A percentile compares a stretch with the other conserved stretches of the same genome.
Evolutionary conservation across 805 yeast genomes (phyloP).

Genomic region (Cyberlindnera mississippiensis): DNA sequence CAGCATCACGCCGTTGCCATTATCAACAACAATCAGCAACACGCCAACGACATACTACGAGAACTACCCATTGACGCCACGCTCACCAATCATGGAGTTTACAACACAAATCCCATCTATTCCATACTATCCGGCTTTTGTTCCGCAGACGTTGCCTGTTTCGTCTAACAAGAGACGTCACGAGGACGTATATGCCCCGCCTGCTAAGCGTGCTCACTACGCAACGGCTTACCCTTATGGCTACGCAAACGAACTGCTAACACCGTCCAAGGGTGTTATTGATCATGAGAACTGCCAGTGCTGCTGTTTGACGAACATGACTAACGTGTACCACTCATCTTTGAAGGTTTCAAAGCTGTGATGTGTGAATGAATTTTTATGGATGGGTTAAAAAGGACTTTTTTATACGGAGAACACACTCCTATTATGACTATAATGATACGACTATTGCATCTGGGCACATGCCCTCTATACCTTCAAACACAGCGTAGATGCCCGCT

Average conservation of each 20-base stretch:
- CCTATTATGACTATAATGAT: too few species aligned
- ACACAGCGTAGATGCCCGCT: too few species aligned
- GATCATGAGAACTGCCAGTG: constrained; percentile 16
- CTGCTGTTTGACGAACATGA: constrained; percentile 21
- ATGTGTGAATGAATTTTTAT: background rate
- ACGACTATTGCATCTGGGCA: too few species aligned
- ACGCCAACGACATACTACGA: background rate
- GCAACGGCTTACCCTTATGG: too few species aligned
- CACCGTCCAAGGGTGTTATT: too few species aligned
- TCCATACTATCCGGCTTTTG: background rate
- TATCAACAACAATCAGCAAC: constrained; percentile 1
- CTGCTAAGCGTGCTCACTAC: too few species aligned
- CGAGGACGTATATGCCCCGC: too few species aligned
- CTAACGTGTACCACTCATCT: constrained; percentile 17
- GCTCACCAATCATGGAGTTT: constrained; percentile 21
- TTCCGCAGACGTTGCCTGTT: too few species aligned
- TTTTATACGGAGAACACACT: background rate
- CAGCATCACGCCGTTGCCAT: constrained; percentile 3
- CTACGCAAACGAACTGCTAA: too few species aligned
- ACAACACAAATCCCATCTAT: background rate
- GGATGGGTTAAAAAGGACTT: background rate
- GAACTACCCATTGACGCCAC: constrained; percentile 22
- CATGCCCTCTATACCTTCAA: too few species aligned
- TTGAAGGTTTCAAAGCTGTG: constrained; percentile 11
- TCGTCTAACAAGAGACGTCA: background rate